phyloP scores from a whole-genome alignment of 768 basidiomycete species.

The Suillus weaverae region DNA sequence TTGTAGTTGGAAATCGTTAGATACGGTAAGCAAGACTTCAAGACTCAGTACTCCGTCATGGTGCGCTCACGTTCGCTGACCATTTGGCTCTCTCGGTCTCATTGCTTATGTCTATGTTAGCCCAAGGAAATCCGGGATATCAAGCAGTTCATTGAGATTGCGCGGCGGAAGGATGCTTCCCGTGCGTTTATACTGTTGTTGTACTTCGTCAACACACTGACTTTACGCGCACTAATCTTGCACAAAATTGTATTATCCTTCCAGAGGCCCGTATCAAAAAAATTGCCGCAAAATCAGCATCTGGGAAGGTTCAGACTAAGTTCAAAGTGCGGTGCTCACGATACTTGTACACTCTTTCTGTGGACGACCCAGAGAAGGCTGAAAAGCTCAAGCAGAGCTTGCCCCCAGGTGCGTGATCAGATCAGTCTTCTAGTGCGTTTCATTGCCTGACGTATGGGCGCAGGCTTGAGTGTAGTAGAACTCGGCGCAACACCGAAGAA shows the following conservation, averaged over 20 bases:
- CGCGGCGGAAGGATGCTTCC: conserved; percentile 94
- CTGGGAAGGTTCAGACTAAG: conserved; percentile 84
- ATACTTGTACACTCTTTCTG: conserved; percentile 94
- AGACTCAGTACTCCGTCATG: conserved; percentile 24
- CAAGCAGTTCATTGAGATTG: conserved; percentile 97
- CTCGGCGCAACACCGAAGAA: conserved; percentile 69
- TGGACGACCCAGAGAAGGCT: conserved; percentile 97
- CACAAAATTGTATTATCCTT: not conserved
- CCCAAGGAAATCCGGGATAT: conserved; percentile 98
- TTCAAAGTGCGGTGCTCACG: conserved; percentile 98
- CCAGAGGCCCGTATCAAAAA: conserved; percentile 98
- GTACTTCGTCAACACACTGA: not conserved
- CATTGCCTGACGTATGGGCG: not conserved
- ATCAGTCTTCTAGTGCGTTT: conserved; percentile 10
- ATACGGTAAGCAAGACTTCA: conserved; percentile 12
- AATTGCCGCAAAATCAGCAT: conserved; percentile 64
- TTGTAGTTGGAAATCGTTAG: not conserved
- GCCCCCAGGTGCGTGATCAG: conserved; percentile 76
- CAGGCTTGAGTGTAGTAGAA: conserved; percentile 74
- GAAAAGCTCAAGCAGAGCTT: conserved; percentile 95
- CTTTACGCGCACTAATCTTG: conserved; percentile 5
- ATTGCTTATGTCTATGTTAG: conserved; percentile 40
- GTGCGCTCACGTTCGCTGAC: conserved; percentile 15
- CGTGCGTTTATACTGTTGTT: conserved; percentile 56
- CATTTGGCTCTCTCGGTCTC: not conserved